Evolutionary conservation across 768 basidiomycete genomes (phyloP), one percentile per base, ranked within the genome.

Genomic region (Tricholoma sp.): DNA sequence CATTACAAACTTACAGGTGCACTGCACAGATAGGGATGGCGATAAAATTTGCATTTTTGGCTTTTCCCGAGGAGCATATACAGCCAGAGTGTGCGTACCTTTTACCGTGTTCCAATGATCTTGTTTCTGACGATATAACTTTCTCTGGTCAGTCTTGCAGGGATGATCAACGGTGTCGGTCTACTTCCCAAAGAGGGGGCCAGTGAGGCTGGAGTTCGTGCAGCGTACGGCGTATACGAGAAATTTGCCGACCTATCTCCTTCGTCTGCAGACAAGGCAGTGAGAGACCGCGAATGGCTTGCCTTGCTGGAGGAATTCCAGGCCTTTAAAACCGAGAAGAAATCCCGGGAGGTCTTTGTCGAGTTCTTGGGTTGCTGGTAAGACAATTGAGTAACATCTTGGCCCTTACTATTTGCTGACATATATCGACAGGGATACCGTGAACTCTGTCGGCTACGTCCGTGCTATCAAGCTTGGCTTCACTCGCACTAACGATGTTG

Each of bases 401-500:
- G n/a, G n/a, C n/a, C 8, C 18, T 42, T 20, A 18, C 41, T 42
- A 5, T 36, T 34, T 34, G 33, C 32, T 34, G 50, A 51, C 20
- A 10, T 24, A 51, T 51, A 18, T 18, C 50, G 32, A 51, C 36
- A 51, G 50, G 50, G 50, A 51, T 34, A 32, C 50, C 4, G 50
- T 51, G 33, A 51, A 51, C n/a, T 51, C 50, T 10, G 50, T 51
- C 33, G 50, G 50, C 32, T 34, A 34, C 18, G 12, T 51, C 11
- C 84, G 84, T 9, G 33, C 50, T 34, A 33, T 33, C 36, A 33
- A 37, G 18, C 50, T 51, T 36, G 33, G 33, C 18, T 51, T 32
- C 50, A 32, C 50, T 20, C 32, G 18, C 8, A 32, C 50, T 24
- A 51, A 51, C 11, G 36, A 33, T 17, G 36, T 36, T 17, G 50